These are phyloP conservation scores for Auriculariales sp. DNA, from an alignment of 768 basidiomycete species.

Conservation along the genomic window DNA sequence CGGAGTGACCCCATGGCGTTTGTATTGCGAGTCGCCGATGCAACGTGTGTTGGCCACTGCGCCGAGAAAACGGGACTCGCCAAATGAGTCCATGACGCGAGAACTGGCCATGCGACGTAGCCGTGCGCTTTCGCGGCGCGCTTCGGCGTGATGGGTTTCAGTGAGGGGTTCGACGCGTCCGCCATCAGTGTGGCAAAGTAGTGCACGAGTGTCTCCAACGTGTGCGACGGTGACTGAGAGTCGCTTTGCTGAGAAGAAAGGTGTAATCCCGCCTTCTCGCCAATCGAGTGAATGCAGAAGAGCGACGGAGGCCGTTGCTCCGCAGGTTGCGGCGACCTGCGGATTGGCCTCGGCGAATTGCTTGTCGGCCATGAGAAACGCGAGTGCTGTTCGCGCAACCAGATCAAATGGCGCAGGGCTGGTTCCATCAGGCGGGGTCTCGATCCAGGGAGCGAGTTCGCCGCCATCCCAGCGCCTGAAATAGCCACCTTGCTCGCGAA, in stretches of 20 bases:
- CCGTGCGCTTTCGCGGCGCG: constrained; percentile 69
- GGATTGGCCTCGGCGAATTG: constrained; percentile 53
- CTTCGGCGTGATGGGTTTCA: constrained; percentile 91
- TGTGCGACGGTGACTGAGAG: constrained; percentile 83
- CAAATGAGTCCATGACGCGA: constrained; percentile 85
- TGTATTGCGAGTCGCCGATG: constrained; percentile 79
- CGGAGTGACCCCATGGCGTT: constrained; percentile 81
- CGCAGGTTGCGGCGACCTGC: constrained; percentile 60
- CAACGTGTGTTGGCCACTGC: constrained; percentile 84
- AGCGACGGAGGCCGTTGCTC: constrained; percentile 83
- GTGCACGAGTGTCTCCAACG: constrained; percentile 82
- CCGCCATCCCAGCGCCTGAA: constrained; percentile 84
- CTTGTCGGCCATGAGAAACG: constrained; percentile 70
- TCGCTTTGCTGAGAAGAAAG: constrained; percentile 69
- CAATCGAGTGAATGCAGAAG: constrained; percentile 82
- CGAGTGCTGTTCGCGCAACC: constrained; percentile 71
- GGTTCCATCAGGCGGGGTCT: constrained; percentile 13
- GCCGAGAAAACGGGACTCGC: constrained; percentile 95
- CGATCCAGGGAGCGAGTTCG: constrained; percentile 52
- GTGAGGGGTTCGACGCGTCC: constrained; percentile 78
- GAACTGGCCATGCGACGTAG: constrained; percentile 78
- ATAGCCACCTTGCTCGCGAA: constrained; percentile 74
- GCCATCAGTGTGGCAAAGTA: constrained; percentile 60
- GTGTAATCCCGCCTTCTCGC: constrained; percentile 50
- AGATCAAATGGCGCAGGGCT: constrained; percentile 44